Evolutionary conservation across 345 rosid genomes (phyloP).

Genomic region (Fremontodendron californicum): DNA sequence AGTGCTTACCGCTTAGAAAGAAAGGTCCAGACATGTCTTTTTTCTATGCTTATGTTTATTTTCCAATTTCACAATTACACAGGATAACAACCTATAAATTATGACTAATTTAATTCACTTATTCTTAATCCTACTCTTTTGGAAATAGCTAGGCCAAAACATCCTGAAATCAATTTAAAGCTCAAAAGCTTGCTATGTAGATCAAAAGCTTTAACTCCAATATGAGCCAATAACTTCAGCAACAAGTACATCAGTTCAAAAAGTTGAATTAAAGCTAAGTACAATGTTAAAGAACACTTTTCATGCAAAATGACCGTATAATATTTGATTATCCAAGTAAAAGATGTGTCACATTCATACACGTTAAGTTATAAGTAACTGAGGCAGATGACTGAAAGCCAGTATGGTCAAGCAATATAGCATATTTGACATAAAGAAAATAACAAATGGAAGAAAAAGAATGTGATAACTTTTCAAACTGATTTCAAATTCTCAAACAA

Average conservation of each 20-base stretch:
- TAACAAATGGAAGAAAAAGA: not conserved
- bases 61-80: not conserved
- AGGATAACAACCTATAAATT: not conserved
- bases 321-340: not conserved
- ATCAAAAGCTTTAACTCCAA: not conserved
- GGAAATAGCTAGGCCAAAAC: not conserved
- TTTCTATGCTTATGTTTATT: not conserved
- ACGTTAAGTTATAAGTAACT: not conserved
- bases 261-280: not conserved
- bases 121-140: not conserved
- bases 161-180: not conserved
- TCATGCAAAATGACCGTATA: not conserved
- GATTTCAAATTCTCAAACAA: not conserved
- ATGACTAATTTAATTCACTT: not conserved
- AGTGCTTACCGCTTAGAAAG: no score
- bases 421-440: not conserved
- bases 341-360: not conserved
- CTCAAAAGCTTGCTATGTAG: no score
- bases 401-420: not conserved
- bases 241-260: not conserved
- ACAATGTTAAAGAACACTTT: not conserved
- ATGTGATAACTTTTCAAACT: not conserved
- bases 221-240: not conserved
- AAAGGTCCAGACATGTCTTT: not conserved
- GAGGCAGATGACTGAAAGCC: not conserved